Evolutionary conservation across 768 basidiomycete species (phyloP), one percentile per base, ranked within the genome.

Genomic region (Hericium erinaceus): DNA sequence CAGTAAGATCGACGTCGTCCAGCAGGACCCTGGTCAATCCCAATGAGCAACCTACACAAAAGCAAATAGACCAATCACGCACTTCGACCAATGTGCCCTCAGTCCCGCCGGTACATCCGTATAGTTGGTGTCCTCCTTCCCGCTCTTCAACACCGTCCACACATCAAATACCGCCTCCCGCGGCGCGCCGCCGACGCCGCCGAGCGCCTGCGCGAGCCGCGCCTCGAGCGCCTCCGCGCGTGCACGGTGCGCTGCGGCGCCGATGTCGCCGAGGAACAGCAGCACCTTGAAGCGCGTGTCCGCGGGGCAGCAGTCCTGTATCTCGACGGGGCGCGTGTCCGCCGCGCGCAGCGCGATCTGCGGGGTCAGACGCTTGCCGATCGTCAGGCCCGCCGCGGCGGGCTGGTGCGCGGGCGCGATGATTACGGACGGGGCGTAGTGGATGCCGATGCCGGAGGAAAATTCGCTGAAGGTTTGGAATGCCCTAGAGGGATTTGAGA

Each of bases 341-440:
- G 77, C 77, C 0, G 70, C 74, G 13, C 78, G 70, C 37, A 82
- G 65, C 57, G 80, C 73, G 18, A 69, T 68, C 58, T 79, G 76
- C 3, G 79, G 79, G 5, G 73, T 68, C 57, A 81, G 70, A 46
- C 80, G 79, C 71, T 79, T 67, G n/a, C 81, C 81, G 41, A 80
- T 67, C 52, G 70, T 66, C 13, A 82, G 68, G 48, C 72, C 69
- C 4, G 66, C 53, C 3, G 78, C 78, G 55, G 68, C 59, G 5
- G 66, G 15, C 58, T 79, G 76, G 58, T 75, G 64, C 11, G 64
- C 60, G 9, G 70, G 51, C 46, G 66, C 56, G n/a, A 75, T 72
- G 51, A 72, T 66, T 0, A 65, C 53, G 22, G 78, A 81, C 6
- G 76, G 68, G 7, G 61, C 52, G 62, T 81, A 82, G 64, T 79